A percentile compares a stretch with the other conserved stretches of the same genome.
Evolutionary conservation across 176 grass and related monocot species (phyloP).

Genomic region (Aegilops longissima): DNA sequence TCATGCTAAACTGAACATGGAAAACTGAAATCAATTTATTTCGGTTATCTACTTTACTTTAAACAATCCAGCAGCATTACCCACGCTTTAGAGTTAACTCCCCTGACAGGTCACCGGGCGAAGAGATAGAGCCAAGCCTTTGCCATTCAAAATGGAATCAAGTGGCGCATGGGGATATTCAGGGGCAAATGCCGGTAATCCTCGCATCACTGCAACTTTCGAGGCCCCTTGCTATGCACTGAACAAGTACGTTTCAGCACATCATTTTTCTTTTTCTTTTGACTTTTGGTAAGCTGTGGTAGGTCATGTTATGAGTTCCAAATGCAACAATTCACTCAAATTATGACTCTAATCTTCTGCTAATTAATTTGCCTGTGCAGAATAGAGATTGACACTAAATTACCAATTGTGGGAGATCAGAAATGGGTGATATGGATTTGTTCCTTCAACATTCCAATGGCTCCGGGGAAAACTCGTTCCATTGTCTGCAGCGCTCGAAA

Average conservation of each 20-base stretch:
- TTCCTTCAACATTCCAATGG: slow-evolving; percentile 98
- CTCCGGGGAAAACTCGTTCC: slow-evolving; percentile 92
- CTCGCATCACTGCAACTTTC: slow-evolving; percentile 78
- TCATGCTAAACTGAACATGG: not conserved
- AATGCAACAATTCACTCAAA: not conserved
- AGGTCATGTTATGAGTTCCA: not conserved
- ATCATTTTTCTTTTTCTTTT: not conserved
- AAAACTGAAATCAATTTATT: not conserved
- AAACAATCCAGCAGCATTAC: not conserved
- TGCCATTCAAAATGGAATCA: slow-evolving; percentile 95
- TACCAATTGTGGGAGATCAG: slow-evolving; percentile 88
- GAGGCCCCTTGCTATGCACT: slow-evolving; percentile 84
- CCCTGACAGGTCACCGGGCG: slow-evolving; percentile 79
- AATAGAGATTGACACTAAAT: slow-evolving; percentile 96
- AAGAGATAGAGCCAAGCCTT: slow-evolving; percentile 89
- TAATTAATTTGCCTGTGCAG: slow-evolving; percentile 38
- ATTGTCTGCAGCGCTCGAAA: slow-evolving; percentile 96
- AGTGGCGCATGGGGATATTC: slow-evolving; percentile 93
- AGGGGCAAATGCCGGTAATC: slow-evolving; percentile 82
- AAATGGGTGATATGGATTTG: slow-evolving; percentile 99
- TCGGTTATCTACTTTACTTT: not conserved
- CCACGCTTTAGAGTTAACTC: slow-evolving; percentile 4
- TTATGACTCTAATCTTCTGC: not conserved
- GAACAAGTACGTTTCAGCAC: slow-evolving; percentile 76
- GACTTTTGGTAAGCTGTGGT: not conserved